Base-by-base conservation (phyloP, 768 basidiomycete species). In the Exsudoporus frostii region DNA sequence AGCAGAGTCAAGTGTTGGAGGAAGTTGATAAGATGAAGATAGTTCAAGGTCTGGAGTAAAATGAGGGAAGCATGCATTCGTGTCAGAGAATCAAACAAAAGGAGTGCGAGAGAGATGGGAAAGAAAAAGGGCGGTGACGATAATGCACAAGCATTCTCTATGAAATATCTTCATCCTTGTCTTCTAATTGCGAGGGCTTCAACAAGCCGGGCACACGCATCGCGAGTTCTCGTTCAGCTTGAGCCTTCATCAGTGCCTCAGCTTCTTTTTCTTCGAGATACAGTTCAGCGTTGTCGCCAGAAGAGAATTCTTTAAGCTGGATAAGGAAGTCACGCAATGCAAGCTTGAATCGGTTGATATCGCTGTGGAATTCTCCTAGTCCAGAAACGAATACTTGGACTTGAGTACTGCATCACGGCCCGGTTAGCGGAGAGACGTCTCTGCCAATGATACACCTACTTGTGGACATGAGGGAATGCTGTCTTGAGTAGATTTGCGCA, bases 171-270 rank as follows among this genome's bases (percentile, higher is more conserved):
- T 91, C 89, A 66, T 95, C 92, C 73, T 89, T 90, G 74, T 96
- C 94, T 67, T 95, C 92, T 69, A 98, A 67, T 71, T 95, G 92
- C 61, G 88, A 90, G 37, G 94, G 95, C 72, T 97, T 97, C 70
- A 98, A 80, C 89, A 98, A 90, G 37, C 97, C 97, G n/a, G 95
- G 96, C 55, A 98, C 92, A 60, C 90, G 83, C 80, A 91, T 89
- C 24, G 94, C 93, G 34, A 87, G 81, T 73, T 93, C 84, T 48
- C 86, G 86, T 72, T 97, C 94, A 55, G 85, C 88, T 59, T 88
- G 83, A 0, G 83, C 85, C 73, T 90, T 88, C 69, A 75, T 78
- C 66, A 86, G 81, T 20, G 79, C 77, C 70, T 96, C 96, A 4
- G 82, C 80, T 69, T 98, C 95, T 72, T 93, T 96, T 73, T 98